Conservation (phyloP, 108 stramenopile species). For the Stephanodiscus triporus region DNA sequence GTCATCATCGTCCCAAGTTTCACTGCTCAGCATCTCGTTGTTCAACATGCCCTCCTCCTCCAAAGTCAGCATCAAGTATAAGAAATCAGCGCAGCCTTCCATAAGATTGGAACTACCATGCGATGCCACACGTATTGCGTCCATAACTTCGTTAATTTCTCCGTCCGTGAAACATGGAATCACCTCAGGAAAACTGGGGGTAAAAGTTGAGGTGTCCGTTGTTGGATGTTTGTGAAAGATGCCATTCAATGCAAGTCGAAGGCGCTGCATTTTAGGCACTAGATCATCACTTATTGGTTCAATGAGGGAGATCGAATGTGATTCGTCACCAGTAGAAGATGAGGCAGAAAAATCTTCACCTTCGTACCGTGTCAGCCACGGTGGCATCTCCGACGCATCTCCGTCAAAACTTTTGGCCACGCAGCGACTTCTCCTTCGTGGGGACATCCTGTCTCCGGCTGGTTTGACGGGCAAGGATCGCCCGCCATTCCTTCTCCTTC, state of each 20-base stretch:
- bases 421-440: not conserved
- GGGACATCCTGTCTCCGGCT: not conserved
- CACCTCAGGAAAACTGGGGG: conserved; percentile 3
- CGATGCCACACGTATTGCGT: conserved; percentile 51
- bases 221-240: conserved; percentile 18
- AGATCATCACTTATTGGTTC: conserved; percentile 4
- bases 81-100: conserved; percentile 53
- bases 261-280: conserved; percentile 22
- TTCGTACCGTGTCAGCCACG: conserved; percentile 41
- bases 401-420: not conserved
- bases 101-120: conserved; percentile 41
- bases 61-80: conserved; percentile 51
- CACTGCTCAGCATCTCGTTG: conserved; percentile 14
- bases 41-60: conserved; percentile 43
- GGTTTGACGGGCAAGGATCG: not conserved
- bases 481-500: not conserved
- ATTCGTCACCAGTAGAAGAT: not conserved
- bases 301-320: not conserved
- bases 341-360: conserved; percentile 16
- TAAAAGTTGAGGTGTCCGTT: not conserved
- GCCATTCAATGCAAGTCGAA: conserved; percentile 32
- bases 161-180: conserved; percentile 30
- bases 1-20: conserved; percentile 20
- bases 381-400: conserved; percentile 17
- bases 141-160: conserved; percentile 51